Evolutionary conservation across 164 flowering plant species (phyloP).

Genomic region (Umbilicus rupestris): DNA sequence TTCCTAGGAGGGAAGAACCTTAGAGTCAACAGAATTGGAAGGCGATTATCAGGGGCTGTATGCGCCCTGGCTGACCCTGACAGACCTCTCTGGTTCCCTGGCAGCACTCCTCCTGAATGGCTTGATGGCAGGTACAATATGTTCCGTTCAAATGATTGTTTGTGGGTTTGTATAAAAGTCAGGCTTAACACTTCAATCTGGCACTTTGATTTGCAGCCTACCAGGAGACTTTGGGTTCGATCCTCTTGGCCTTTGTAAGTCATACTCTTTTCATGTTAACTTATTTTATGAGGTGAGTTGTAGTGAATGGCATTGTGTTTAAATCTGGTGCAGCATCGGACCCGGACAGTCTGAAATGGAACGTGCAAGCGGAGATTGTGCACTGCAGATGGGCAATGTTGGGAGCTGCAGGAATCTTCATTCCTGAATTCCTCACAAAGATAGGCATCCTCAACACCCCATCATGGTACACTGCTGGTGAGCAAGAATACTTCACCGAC

Average conservation of each 20-base stretch:
- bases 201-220: conserved; percentile 50
- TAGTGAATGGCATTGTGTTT: neutral
- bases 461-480: conserved; percentile 96
- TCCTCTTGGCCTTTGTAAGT: conserved; percentile 87
- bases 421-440: conserved; percentile 87
- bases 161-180: no score
- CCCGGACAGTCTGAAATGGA: conserved; percentile 83
- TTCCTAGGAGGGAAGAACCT: conserved; percentile 65
- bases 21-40: conserved; percentile 27
- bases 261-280: neutral
- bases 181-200: neutral
- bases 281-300: neutral
- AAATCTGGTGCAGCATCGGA: conserved; percentile 55
- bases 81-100: conserved; percentile 96
- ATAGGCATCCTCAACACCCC: conserved; percentile 93
- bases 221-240: conserved; percentile 98
- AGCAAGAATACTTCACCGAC: conserved; percentile 90
- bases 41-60: conserved; percentile 25
- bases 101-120: conserved; percentile 96
- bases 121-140: conserved; percentile 93
- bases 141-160: no score
- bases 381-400: conserved; percentile 99
- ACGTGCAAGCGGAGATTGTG: conserved; percentile 75
- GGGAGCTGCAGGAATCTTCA: conserved; percentile 98
- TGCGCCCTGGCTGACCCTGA: conserved; percentile 54